Evolutionary conservation across 768 basidiomycete species (phyloP).

Genomic region (Tricholoma matsutake): DNA sequence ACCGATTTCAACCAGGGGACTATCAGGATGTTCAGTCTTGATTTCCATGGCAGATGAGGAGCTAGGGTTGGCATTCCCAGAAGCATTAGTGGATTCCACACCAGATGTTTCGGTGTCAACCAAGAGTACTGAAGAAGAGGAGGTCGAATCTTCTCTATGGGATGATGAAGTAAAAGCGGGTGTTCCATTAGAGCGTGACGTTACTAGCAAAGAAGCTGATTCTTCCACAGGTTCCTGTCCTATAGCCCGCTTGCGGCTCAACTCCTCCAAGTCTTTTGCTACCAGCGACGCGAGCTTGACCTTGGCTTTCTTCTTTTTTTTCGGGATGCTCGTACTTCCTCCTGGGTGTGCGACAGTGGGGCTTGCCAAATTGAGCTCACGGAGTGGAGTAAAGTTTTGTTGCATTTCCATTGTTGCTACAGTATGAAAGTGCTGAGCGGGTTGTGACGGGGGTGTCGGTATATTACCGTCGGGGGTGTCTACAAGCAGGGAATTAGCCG

Average conservation of each 20-base stretch:
- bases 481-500: background rate
- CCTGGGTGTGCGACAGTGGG: constrained; percentile 1
- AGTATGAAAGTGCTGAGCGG: background rate
- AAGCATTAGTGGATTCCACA: background rate
- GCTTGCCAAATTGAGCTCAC: background rate
- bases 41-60: background rate
- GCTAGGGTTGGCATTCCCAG: background rate
- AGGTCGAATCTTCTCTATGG: background rate
- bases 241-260: constrained; percentile 8
- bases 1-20: background rate
- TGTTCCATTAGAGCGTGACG: background rate
- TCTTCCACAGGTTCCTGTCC: background rate
- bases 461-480: background rate
- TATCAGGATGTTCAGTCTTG: background rate
- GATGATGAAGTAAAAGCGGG: background rate
- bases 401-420: background rate
- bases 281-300: constrained; percentile 11
- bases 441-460: background rate
- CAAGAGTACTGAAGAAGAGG: background rate
- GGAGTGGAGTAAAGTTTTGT: background rate
- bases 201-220: background rate
- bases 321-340: background rate
- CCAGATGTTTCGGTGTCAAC: background rate
- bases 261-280: constrained; percentile 15
- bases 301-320: constrained; percentile 13